Conservation (phyloP, 1,284 basidiomycete species). For the Sporisorium scitamineum region DNA sequence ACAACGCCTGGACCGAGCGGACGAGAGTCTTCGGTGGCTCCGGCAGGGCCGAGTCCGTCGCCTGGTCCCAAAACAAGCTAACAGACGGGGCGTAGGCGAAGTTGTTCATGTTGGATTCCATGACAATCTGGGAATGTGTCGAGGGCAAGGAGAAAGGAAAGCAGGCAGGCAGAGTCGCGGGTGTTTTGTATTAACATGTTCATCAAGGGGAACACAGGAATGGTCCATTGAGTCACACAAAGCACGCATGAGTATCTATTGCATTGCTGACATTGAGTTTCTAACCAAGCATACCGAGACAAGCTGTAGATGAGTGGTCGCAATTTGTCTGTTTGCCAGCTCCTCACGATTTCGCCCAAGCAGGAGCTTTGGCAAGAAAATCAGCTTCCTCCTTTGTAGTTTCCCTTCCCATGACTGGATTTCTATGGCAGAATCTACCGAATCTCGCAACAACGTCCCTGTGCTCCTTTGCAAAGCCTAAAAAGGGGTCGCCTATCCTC, state of each 20-base stretch:
- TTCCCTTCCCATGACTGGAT: slow-evolving; percentile 23
- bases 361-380: slow-evolving; percentile 19
- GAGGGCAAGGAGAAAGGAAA: neutral
- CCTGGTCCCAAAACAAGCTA: slow-evolving; percentile 29
- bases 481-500: slow-evolving; percentile 24
- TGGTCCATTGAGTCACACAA: neutral
- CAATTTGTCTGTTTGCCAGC: neutral
- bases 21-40: slow-evolving; percentile 36
- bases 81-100: neutral
- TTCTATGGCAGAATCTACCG: slow-evolving; percentile 43
- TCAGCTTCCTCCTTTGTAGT: slow-evolving; percentile 31
- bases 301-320: neutral
- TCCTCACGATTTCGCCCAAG: slow-evolving; percentile 29
- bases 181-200: neutral
- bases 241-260: neutral
- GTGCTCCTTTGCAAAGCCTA: slow-evolving; percentile 28
- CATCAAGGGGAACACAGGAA: neutral
- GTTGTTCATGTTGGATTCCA: neutral
- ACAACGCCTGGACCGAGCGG: slow-evolving; percentile 38
- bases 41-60: slow-evolving; percentile 25
- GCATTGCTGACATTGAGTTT: neutral
- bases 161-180: neutral
- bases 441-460: slow-evolving; percentile 30
- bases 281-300: neutral
- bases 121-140: neutral